Percentiles rank a stretch among this genome's conserved stretches.
Evolutionary conservation across 2,329 filamentous ascomycete species (phyloP).

Genomic region (Claviceps fusiformis): DNA sequence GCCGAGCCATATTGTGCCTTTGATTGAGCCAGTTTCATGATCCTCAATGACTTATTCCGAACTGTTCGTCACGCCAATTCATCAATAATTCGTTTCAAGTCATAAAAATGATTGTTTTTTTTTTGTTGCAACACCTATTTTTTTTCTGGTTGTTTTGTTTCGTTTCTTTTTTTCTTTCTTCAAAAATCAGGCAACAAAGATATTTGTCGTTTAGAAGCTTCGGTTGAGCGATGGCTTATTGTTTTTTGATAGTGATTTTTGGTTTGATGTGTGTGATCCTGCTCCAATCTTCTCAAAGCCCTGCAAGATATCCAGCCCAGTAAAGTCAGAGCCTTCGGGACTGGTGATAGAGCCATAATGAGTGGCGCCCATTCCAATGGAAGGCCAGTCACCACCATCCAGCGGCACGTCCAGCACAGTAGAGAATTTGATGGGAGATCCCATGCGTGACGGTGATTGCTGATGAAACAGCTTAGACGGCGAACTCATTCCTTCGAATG

Average conservation of each 20-base stretch:
- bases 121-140: background rate
- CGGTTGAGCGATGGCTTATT: conserved; percentile 17
- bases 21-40: background rate
- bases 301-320: conserved; percentile 57
- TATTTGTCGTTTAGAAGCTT: conserved; percentile 18
- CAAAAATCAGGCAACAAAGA: background rate
- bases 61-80: background rate
- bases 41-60: background rate
- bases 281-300: conserved; percentile 64
- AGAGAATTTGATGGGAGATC: conserved; percentile 39
- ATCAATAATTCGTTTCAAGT: conserved; percentile 9
- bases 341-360: conserved; percentile 24
- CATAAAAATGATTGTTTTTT: conserved; percentile 7
- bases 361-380: conserved; percentile 20
- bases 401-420: conserved; percentile 19
- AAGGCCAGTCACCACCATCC: conserved; percentile 27
- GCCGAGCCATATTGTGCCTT: background rate
- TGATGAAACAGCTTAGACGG: conserved; percentile 37
- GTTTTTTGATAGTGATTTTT: conserved; percentile 15
- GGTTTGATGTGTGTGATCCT: conserved; percentile 19
- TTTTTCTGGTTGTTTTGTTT: background rate
- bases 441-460: conserved; percentile 19
- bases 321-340: conserved; percentile 32
- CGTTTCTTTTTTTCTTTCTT: conserved; percentile 3
- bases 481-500: conserved; percentile 39